These are phyloP conservation scores for Suillus variegatus DNA, from an alignment of 768 basidiomycete genomes.

Conservation along the genomic window DNA sequence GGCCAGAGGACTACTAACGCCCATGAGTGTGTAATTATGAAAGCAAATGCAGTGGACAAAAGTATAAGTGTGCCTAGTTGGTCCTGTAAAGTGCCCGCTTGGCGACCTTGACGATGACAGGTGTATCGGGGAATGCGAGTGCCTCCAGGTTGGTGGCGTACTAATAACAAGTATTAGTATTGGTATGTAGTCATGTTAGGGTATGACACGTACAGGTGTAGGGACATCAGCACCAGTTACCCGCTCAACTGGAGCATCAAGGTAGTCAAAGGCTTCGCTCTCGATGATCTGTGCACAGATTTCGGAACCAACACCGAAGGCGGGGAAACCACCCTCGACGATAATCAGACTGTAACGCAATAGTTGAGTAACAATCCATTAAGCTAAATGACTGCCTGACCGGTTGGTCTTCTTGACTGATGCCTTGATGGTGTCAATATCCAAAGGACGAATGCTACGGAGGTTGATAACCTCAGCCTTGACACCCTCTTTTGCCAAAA, in stretches of 20 bases:
- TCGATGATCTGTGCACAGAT: slow-evolving; percentile 98
- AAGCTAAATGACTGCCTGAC: slow-evolving; percentile 39
- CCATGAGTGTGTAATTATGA: slow-evolving; percentile 14
- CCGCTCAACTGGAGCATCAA: slow-evolving; percentile 97
- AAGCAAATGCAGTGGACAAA: slow-evolving; percentile 13
- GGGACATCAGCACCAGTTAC: slow-evolving; percentile 97
- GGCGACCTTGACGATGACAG: slow-evolving; percentile 90
- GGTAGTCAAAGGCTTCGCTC: slow-evolving; percentile 97
- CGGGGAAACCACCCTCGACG: slow-evolving; percentile 98
- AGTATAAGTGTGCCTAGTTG: slow-evolving; percentile 46
- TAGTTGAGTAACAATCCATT: slow-evolving; percentile 6
- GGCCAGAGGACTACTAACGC: slow-evolving; percentile 17
- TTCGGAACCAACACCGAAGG: slow-evolving; percentile 97
- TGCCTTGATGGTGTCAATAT: slow-evolving; percentile 95
- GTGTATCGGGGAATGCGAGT: slow-evolving; percentile 92
- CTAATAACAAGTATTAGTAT: slow-evolving; percentile 39
- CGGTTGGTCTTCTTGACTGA: slow-evolving; percentile 99
- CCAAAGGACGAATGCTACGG: slow-evolving; percentile 92
- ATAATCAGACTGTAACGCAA: slow-evolving; percentile 67
- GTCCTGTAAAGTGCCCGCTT: slow-evolving; percentile 91
- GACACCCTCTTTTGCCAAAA: slow-evolving; percentile 93
- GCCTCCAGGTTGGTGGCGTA: slow-evolving; percentile 90
- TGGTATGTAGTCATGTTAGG: slow-evolving; percentile 11
- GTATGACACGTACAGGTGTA: slow-evolving; percentile 71
- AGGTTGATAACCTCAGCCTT: slow-evolving; percentile 98